Base-by-base conservation (phyloP, 2,329 filamentous ascomycete species). In the Clonostachys solani region DNA sequence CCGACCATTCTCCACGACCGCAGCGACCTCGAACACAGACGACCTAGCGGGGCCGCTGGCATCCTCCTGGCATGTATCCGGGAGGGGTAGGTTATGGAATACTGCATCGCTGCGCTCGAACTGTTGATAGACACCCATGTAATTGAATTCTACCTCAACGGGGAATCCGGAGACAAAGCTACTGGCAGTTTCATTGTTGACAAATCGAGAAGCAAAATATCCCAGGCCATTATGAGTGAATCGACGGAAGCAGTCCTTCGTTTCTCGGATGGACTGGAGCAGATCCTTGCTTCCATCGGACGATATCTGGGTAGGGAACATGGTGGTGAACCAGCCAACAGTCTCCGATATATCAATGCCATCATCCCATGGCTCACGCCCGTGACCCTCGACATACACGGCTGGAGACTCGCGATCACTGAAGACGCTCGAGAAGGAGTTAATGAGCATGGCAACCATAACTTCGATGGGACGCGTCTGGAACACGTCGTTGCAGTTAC, bases 101-200 rank as follows among this genome's bases (percentile, higher is more conserved):
- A 42, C 44, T 12, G 43, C 29, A 12, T 62, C 65, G 4, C 58
- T 52, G 1, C 63, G 56, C 45, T 74, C 69, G 5, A 72, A 60
- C 37, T 73, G 67, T 52, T 75, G 71, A 48, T 67, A 73, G 16
- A 64, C 62, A 2, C 73, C 49, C 10, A 19, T 40, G 49, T 72
- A 77, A 52, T 77, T 76, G 61, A 77, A 75, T 0, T 71, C 54
- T 1, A 77, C 52, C 51, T 77, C 74, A 47, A 71, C 65, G 1
- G 61, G 41, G 17, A 43, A 29, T n/a, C 12, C 17, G 7, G 23
- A 35, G 12, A n/a, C 13, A 18, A 34, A 40, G 6, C 4, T 16
- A 8, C 16, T 10, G 4, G 7, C 15, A 9, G 17, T 17, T 8
- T 46, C 44, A 5, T 33, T 7, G 12, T 40, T 5, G 12, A 12